Conservation (phyloP, 495 filamentous ascomycete genomes). For the Tuber indicum region DNA sequence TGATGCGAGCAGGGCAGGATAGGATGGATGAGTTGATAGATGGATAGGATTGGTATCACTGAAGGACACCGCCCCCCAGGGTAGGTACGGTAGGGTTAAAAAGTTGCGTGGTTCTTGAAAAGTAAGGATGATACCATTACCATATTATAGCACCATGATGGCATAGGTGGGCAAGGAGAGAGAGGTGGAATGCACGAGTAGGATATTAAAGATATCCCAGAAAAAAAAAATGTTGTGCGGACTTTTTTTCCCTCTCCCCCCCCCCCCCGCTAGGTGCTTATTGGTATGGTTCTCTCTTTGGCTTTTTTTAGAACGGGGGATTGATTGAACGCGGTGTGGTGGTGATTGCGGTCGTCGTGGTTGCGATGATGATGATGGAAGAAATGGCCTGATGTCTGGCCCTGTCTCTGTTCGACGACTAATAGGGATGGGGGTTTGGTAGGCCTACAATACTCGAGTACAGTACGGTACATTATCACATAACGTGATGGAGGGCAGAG, state of each 20-base stretch:
- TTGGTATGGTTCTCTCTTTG: background rate
- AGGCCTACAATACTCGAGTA: background rate
- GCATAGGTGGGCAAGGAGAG: slow-evolving; percentile 2
- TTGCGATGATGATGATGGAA: background rate
- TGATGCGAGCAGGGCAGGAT: background rate
- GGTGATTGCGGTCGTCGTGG: background rate
- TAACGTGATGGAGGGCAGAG: background rate
- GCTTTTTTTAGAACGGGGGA: background rate
- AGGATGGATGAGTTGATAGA: background rate
- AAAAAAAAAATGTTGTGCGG: background rate
- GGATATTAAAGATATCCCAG: slow-evolving; percentile 2
- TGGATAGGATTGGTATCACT: background rate
- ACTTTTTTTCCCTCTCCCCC: background rate
- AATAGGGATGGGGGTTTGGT: background rate
- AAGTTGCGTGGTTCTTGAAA: background rate
- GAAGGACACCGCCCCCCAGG: background rate
- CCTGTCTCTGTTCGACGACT: background rate
- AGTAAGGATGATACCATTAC: slow-evolving; percentile 6
- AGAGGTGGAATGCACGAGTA: slow-evolving; percentile 13
- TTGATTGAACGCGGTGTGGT: background rate
- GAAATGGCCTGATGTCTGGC: slow-evolving; percentile 1
- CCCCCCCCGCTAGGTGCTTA: background rate
- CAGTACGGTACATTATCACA: background rate
- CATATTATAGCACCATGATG: slow-evolving; percentile 14
- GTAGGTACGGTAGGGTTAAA: background rate